Base-by-base conservation (phyloP, 345 rosid genomes). In the Lumnitzera racemosa region DNA sequence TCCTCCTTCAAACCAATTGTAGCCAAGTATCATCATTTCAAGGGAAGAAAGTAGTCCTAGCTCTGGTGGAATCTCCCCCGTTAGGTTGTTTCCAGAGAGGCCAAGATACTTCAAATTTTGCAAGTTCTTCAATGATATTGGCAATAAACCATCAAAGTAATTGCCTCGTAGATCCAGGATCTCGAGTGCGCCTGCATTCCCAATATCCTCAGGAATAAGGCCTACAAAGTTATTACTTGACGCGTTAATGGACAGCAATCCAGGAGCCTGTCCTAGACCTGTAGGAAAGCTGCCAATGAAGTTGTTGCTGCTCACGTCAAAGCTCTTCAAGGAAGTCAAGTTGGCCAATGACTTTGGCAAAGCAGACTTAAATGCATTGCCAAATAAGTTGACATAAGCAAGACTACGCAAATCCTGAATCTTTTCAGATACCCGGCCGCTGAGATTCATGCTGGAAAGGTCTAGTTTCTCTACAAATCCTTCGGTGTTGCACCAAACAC, bases 221-320 rank as follows among this genome's bases (percentile, higher is more conserved):
- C 98, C 96, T 2, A 80, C 82, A 61, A 92, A 89, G 69, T 82
- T 85, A 76, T 92, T 92, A 81, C 89, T 82, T 2, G 96, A 92
- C 2, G 85, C 96, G 55, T 87, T 92, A 62, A 92, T 80, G 57
- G 67, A 76, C 55, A 80, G 80, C 65, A 92, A 80, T 47, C 81
- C 84, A 3, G 71, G 61, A 15, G 81, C 89, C 74, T 57, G 75
- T 6, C 98, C 96, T 14, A 92, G 79, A n/a, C 96, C 98, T 15
- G 52, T 24, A 13, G 96, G 98, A 46, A 92, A 89, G 64, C 57
- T 64, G 47, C 96, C 98, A 49, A 68, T 67, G 72, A 92, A 83
- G 73, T 75, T 74, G 67, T 89, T 92, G 63, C 70, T 83, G 72
- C 98, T 87, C 4, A 85, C 74, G 71, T 91, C 92, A 20, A 89